Evolutionary conservation across 176 grass and related monocot genomes (phyloP), one percentile per base, ranked within the genome.

Genomic region (Oryza coarctata): DNA sequence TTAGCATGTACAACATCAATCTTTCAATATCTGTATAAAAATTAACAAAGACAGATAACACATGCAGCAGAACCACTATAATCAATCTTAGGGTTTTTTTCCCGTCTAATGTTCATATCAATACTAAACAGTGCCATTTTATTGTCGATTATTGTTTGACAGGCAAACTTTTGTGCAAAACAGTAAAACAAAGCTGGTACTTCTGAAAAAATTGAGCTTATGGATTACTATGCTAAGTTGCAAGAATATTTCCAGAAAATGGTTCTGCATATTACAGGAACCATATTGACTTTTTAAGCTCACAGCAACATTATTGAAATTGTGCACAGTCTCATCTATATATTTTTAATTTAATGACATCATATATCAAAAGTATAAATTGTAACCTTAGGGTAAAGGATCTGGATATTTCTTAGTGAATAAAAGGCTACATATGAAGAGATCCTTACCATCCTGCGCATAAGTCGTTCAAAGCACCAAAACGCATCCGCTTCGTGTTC

Each of bases 401-500:
- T 49, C 20, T 11, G 9, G 12, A 36, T 70, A 71, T 78, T 77
- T 34, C 4, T 6, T 5, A 20, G 40, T 35, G 26, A 84, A 55
- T 76, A 70, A 22, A 80, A 77, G 12, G 30, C 65, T 26, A 68
- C 67, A 38, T 12, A 65, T 65, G 34, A 15, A 68, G 70, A 40
- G 22, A 23, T 66, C 49, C 44, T 81, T 87, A 98, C 95, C 90
- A 98, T 77, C 85, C 93, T 98, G 32, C 95, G 95, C 95, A 95
- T 98, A 32, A 98, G 90, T 70, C 84, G 92, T 82, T 98, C 92
- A 86, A 98, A 98, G 86, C 95, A 98, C 95, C 95, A 98, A 90
- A 98, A 98, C 43, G 92, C 95, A 86, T 98, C 90, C 35, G 95
- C 95, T 89, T 98, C 95, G 79, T 98, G 92, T 86, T 98, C 95